Evolutionary conservation across 2,329 filamentous ascomycete species (phyloP), one percentile per base, ranked within the genome.

Genomic region (Fusarium sp.): DNA sequence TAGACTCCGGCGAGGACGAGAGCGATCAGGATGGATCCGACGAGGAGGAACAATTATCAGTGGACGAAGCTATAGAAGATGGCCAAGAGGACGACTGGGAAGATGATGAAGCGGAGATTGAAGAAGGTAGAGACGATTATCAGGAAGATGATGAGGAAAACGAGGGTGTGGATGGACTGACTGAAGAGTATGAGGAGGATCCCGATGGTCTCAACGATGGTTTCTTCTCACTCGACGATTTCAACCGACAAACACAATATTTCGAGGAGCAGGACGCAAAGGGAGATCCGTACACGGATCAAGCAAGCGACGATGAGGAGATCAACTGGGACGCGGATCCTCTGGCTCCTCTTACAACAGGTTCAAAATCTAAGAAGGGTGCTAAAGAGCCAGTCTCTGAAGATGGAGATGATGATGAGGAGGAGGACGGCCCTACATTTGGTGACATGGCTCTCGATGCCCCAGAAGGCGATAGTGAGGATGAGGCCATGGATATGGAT

Each of bases 141-240:
- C 81, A 82, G 0, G 80, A 80, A 11, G 80, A 82, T 7, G 82
- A 82, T 7, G 81, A 82, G 0, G 79, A 79, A 8, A 80, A 83
- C 4, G 82, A 83, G 0, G 82, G 85, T 7, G 82, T 82, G 2
- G 83, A 85, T 3, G 83, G 84, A 2, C 81, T 82, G 0, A 85
- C 85, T 1, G 86, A 87, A 2, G 86, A 87, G 6, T 85, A 84
- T 3, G 82, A 83, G 16, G 84, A 86, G 7, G 86, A 98, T 78
- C 91, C 91, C 8, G 88, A 96, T 78, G 94, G 95, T 12, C 89
- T 99, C 36, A 98, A 99, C 78, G 96, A 99, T 79, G 95, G 95
- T 10, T 99, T 99, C 85, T 99, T 99, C 84, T 97, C 94, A 22
- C 95, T 99, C 77, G 95, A 98, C 78, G 91, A 97, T 67, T 99